Conservation (phyloP, 768 basidiomycete genomes). For the Favolaschia claudopus region DNA sequence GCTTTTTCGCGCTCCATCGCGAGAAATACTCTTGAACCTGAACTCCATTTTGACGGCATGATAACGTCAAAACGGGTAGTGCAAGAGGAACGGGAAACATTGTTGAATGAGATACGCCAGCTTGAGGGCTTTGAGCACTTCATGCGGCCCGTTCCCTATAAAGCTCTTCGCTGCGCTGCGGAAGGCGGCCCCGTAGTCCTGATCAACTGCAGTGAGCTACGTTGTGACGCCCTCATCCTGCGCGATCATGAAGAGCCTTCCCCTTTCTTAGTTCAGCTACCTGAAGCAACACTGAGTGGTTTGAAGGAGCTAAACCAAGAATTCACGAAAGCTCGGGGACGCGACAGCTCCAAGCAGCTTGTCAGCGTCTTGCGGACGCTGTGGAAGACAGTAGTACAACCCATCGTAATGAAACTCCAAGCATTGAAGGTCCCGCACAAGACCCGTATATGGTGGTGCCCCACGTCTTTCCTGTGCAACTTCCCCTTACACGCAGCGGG, state of each 20-base stretch:
- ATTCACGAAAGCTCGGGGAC: neutral
- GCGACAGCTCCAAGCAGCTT: neutral
- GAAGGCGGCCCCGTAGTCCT: slow-evolving; percentile 44
- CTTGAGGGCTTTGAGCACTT: slow-evolving; percentile 42
- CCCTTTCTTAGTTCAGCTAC: neutral
- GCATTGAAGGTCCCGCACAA: neutral
- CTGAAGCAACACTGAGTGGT: neutral
- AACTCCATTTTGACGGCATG: neutral
- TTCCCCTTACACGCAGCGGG: slow-evolving; percentile 26
- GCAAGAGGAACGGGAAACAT: slow-evolving; percentile 8
- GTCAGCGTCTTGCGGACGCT: neutral
- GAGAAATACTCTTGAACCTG: too few species aligned
- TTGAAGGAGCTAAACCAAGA: neutral
- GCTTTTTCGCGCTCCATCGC: too few species aligned
- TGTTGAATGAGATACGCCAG: slow-evolving; percentile 37
- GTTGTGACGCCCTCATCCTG: slow-evolving; percentile 25
- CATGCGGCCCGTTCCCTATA: slow-evolving; percentile 30
- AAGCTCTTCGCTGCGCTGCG: slow-evolving; percentile 35
- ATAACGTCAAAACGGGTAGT: neutral
- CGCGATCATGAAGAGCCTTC: neutral
- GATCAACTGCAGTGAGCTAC: slow-evolving; percentile 34
- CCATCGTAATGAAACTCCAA: neutral
- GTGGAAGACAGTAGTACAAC: neutral
- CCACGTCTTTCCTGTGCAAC: slow-evolving; percentile 1
- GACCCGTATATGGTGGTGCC: slow-evolving; percentile 1